Evolutionary conservation across 2,329 filamentous ascomycete genomes (phyloP), one percentile per base, ranked within the genome.

Genomic region (Colletotrichum filicis): DNA sequence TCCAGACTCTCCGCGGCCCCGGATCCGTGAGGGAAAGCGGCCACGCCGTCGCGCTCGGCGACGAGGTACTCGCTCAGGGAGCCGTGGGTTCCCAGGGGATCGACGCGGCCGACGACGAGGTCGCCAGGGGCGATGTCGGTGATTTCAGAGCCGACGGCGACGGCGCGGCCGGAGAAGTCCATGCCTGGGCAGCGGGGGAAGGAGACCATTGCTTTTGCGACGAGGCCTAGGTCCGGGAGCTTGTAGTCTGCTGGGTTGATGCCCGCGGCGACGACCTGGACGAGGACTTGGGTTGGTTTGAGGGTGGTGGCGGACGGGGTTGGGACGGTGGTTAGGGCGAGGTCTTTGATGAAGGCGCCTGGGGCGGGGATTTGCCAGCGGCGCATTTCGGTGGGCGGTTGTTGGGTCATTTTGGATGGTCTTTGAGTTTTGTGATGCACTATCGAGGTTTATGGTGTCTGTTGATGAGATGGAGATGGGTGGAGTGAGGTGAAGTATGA

Each of bases 201-300:
- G 46, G 77, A 61, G n/a, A 83, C 61, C 7, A 82, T 73, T 53
- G 81, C 69, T 26, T 81, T 81, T 5, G 84, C 79, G 42, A 83
- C 75, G 53, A 86, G 3, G 11, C 82, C 82, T 4, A 85, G 68
- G 62, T 86, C 84, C n/a, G 81, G 76, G 5, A 87, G 59, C 74
- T 89, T 89, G 83, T 85, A 84, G 78, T 89, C 87, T 69, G 84
- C 83, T 0, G 87, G 87, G 76, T 89, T 89, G 42, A 87, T 78
- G 5, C 82, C 79, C 1, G 83, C 81, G 75, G 83, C 81, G 68
- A 81, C 77, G 66, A 89, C 85, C 65, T 82, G 78, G 62, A 89
- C 79, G 56, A 88, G 81, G 62, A 86, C 79, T 53, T 84, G 76
- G 60, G 80, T 79, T 35, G 70, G 57, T 4, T 76, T 77, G 16